Evolutionary conservation across 331 rosid genomes (phyloP).

Genomic region (Malus hybrid): DNA sequence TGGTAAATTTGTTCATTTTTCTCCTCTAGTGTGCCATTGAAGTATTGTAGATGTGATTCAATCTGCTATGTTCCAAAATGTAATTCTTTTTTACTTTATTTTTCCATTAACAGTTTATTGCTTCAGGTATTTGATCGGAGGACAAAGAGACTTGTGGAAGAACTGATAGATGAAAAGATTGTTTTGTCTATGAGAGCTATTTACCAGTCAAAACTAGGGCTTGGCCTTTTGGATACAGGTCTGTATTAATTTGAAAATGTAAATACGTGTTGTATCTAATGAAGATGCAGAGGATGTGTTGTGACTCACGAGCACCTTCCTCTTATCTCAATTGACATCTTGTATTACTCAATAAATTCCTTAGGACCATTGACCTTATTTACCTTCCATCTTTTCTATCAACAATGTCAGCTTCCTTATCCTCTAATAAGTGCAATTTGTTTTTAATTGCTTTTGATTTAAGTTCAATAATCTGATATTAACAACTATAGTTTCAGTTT

Average conservation of each 20-base stretch:
- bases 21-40: not conserved
- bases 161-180: slow-evolving; percentile 78
- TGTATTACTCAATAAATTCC: not conserved
- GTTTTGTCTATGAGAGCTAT: slow-evolving; percentile 96
- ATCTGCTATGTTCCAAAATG: not conserved
- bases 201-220: slow-evolving; percentile 92
- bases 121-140: slow-evolving; percentile 83
- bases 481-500: not conserved
- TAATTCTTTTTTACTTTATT: slow-evolving; percentile 8
- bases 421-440: not conserved
- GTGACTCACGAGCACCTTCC: not conserved
- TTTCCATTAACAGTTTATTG: slow-evolving; percentile 12
- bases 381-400: not conserved
- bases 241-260: not conserved
- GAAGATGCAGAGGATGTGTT: not conserved
- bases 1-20: not conserved
- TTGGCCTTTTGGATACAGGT: slow-evolving; percentile 88
- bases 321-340: not conserved
- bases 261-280: not conserved
- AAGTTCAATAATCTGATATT: not conserved
- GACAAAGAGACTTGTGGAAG: slow-evolving; percentile 86
- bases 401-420: not conserved
- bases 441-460: not conserved
- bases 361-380: not conserved
- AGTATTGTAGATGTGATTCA: not conserved